phyloP scores from a whole-genome alignment of 306 rosid species.

The Mucuna pruriens region DNA sequence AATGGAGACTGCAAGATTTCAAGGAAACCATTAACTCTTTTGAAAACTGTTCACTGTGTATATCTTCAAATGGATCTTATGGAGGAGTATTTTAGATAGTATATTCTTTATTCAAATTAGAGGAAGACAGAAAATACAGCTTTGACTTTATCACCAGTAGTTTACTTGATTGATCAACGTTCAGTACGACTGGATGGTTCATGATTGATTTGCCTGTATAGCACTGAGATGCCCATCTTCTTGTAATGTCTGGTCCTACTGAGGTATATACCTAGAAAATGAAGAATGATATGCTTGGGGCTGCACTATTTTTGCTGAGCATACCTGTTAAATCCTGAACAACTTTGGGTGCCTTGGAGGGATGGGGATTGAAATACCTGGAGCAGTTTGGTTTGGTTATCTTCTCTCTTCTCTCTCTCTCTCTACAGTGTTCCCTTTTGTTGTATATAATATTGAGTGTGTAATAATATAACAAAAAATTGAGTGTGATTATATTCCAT shows the following conservation, averaged over 20 bases:
- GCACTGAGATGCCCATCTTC: slow-evolving; percentile 41
- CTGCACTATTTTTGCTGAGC: slow-evolving; percentile 51
- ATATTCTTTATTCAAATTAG: slow-evolving; percentile 37
- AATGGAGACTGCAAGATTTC: slow-evolving; percentile 22
- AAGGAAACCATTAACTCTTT: slow-evolving; percentile 32
- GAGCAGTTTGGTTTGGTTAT: slow-evolving; percentile 56
- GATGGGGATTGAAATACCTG: slow-evolving; percentile 46
- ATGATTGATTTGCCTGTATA: slow-evolving; percentile 42
- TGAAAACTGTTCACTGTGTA: slow-evolving; percentile 33
- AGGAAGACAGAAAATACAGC: slow-evolving; percentile 27
- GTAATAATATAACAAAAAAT: slow-evolving; percentile 3
- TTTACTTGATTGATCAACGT: slow-evolving; percentile 40
- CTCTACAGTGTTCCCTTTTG: slow-evolving; percentile 21
- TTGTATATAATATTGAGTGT: slow-evolving; percentile 31
- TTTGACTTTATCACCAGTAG: slow-evolving; percentile 45
- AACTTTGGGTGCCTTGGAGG: slow-evolving; percentile 58
- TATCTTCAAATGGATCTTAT: slow-evolving; percentile 32
- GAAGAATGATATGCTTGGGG: slow-evolving; percentile 47
- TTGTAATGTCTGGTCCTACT: slow-evolving; percentile 31
- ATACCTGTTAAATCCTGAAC: slow-evolving; percentile 56
- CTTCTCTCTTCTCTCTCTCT: slow-evolving; percentile 47
- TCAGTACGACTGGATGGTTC: slow-evolving; percentile 39
- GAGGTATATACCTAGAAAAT: slow-evolving; percentile 30
- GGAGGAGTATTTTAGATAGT: slow-evolving; percentile 37
- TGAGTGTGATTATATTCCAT: slow-evolving; percentile 16